These are phyloP conservation scores for Coemansia sp. DNA, from an alignment of 192 early-diverging fungal genomes.

Conservation along the genomic window DNA sequence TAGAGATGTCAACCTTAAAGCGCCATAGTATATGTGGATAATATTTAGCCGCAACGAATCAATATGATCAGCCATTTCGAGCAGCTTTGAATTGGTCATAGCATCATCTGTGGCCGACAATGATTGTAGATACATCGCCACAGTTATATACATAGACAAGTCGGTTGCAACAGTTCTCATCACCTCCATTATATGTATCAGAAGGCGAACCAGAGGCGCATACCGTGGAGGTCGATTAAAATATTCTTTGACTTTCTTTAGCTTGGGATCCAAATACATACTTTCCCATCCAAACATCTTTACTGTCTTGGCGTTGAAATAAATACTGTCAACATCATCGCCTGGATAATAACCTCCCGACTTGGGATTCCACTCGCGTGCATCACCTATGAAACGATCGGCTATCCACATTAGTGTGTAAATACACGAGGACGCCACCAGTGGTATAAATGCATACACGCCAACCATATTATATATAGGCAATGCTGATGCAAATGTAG, in stretches of 20 bases:
- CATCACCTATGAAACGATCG: background rate
- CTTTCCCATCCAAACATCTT: conserved; percentile 13
- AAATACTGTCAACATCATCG: background rate
- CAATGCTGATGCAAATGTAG: background rate
- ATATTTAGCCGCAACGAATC: background rate
- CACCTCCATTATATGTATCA: background rate
- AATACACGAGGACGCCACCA: background rate
- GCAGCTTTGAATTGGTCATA: conserved; percentile 8
- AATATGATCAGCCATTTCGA: background rate
- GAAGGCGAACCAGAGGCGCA: conserved; percentile 1
- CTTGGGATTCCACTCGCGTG: background rate
- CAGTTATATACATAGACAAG: background rate
- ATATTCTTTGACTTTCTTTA: background rate
- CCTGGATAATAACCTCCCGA: background rate
- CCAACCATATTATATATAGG: background rate
- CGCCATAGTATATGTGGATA: background rate
- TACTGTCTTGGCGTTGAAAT: background rate
- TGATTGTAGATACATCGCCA: background rate
- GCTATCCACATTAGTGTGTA: background rate
- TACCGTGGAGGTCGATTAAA: background rate
- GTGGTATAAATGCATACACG: background rate
- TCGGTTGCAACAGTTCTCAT: background rate
- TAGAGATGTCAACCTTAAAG: background rate
- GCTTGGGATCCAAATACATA: background rate
- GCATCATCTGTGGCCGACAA: background rate